A percentile compares a stretch with the other conserved stretches of the same genome.
These are phyloP conservation scores for Cetradonia linearis DNA, from an alignment of 495 filamentous ascomycete genomes.

Conservation along the genomic window DNA sequence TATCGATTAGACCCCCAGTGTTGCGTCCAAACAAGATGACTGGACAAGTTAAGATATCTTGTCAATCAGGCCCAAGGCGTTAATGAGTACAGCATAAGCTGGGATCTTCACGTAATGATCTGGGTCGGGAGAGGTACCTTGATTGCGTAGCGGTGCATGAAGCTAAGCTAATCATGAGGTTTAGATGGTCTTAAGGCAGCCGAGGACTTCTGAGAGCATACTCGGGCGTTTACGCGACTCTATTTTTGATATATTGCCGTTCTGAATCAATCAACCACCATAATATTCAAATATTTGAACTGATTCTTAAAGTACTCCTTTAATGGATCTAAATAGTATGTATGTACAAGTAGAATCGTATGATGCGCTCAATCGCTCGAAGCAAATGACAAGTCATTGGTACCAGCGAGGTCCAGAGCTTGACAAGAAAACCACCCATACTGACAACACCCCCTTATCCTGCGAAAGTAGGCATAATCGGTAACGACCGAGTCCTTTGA, in stretches of 20 bases:
- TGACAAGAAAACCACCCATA: slow-evolving; percentile 1
- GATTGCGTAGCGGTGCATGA: slow-evolving; percentile 2
- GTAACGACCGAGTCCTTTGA: slow-evolving; percentile 8
- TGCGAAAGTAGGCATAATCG: not conserved
- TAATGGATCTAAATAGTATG: slow-evolving; percentile 11
- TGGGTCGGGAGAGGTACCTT: not conserved
- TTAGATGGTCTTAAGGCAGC: not conserved
- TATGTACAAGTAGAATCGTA: slow-evolving; percentile 11
- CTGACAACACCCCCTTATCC: not conserved
- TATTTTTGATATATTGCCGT: not conserved
- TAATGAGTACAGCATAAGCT: not conserved
- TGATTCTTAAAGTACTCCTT: not conserved
- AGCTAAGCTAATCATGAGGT: not conserved
- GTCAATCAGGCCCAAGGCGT: not conserved
- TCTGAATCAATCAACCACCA: too few species aligned
- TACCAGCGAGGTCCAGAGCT: slow-evolving; percentile 4
- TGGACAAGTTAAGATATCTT: not conserved
- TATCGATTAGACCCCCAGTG: slow-evolving; percentile 8
- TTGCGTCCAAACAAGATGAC: not conserved
- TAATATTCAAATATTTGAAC: not conserved
- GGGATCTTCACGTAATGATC: not conserved
- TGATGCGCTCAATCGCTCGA: slow-evolving; percentile 1
- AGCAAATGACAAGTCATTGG: slow-evolving; percentile 6
- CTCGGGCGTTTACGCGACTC: not conserved
- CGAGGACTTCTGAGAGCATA: not conserved